A percentile compares a stretch with the other conserved stretches of the same genome.
phyloP scores from a whole-genome alignment of 306 rosid genomes.

The Casuarina cunninghamiana region DNA sequence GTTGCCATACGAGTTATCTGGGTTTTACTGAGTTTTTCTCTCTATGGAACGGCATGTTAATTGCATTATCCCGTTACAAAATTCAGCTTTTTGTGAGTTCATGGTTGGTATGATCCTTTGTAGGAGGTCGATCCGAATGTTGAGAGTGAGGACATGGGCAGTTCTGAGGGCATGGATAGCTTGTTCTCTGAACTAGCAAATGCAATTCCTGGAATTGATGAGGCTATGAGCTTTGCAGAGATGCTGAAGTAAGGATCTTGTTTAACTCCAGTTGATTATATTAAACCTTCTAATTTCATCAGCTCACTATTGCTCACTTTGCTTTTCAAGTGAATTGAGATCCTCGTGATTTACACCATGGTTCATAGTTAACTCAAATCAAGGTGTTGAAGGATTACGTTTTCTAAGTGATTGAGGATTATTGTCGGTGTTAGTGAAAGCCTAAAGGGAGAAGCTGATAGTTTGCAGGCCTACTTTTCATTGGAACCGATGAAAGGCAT shows the following conservation, averaged over 20 bases:
- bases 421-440: neutral
- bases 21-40: neutral
- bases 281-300: neutral
- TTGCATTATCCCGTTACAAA: neutral
- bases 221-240: constrained; percentile 99
- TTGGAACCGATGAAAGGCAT: neutral
- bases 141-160: constrained; percentile 64
- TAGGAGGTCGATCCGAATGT: constrained; percentile 98
- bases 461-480: constrained; percentile 8
- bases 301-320: neutral
- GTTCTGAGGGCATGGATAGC: constrained; percentile 80
- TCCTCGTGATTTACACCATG: neutral
- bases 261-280: neutral
- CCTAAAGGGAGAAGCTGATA: neutral
- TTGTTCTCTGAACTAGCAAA: constrained; percentile 81
- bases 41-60: neutral
- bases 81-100: neutral
- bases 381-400: constrained; percentile 3
- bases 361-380: constrained; percentile 4
- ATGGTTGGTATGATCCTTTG: constrained; percentile 15
- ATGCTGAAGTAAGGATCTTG: constrained; percentile 76
- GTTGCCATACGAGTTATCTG: neutral
- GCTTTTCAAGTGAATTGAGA: constrained; percentile 14
- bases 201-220: constrained; percentile 98
- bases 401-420: neutral